These are phyloP conservation scores for Hirschioporus abietinus DNA, from an alignment of 768 basidiomycete genomes.

Conservation along the genomic window DNA sequence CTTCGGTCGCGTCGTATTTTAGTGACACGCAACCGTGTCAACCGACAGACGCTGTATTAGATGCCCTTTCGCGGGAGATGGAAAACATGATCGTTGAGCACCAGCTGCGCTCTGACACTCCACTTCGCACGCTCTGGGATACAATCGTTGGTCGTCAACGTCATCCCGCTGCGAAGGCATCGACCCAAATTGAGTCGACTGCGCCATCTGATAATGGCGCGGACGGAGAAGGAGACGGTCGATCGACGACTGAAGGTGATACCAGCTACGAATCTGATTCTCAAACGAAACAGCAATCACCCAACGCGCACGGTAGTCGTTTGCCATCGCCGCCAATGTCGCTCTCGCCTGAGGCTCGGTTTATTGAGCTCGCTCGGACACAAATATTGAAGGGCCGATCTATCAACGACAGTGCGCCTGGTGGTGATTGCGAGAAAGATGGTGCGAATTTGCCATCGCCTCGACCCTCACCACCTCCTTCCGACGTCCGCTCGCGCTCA, in stretches of 20 bases:
- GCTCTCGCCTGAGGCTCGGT: background rate
- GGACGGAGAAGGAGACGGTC: background rate
- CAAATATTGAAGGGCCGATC: background rate
- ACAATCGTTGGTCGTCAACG: slow-evolving; percentile 8
- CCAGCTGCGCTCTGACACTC: slow-evolving; percentile 44
- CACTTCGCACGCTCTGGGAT: slow-evolving; percentile 12
- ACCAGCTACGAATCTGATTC: background rate
- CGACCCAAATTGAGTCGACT: background rate
- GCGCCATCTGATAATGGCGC: background rate
- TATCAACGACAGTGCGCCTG: background rate
- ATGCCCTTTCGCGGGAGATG: slow-evolving; percentile 49
- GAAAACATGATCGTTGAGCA: slow-evolving; percentile 61
- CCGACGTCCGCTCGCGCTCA: background rate
- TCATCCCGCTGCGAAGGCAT: background rate
- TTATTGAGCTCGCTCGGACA: background rate
- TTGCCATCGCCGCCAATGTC: background rate
- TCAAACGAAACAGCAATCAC: background rate
- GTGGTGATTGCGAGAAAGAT: background rate
- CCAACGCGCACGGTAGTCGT: background rate
- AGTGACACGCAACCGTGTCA: slow-evolving; percentile 17
- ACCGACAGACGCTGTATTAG: slow-evolving; percentile 33
- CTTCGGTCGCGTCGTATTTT: slow-evolving; percentile 4
- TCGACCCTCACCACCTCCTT: background rate
- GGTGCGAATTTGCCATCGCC: background rate
- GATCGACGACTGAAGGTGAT: background rate